Conservation (phyloP, 768 basidiomycete species). For the Hebeloma cylindrosporum region DNA sequence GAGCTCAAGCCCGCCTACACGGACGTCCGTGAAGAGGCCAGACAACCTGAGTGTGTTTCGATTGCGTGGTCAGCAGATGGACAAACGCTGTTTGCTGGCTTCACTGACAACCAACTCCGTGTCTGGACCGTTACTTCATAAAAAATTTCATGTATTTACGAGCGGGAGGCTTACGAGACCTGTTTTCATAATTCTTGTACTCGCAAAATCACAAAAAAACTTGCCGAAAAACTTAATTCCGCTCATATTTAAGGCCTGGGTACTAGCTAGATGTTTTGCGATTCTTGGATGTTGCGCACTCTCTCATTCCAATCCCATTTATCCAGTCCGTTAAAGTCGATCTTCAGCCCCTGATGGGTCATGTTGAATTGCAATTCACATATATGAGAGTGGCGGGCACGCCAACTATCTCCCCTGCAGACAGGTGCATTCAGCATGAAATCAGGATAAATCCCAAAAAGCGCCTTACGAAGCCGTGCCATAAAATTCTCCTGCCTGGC, state of each 20-base stretch:
- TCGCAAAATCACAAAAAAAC: slow-evolving; percentile 33
- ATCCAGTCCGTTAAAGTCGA: slow-evolving; percentile 77
- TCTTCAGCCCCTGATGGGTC: slow-evolving; percentile 56
- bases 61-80: slow-evolving; percentile 99
- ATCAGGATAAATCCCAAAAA: background rate
- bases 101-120: slow-evolving; percentile 92
- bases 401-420: slow-evolving; percentile 78
- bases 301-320: slow-evolving; percentile 69
- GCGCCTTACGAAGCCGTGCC: slow-evolving; percentile 72
- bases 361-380: slow-evolving; percentile 73
- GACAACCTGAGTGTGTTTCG: slow-evolving; percentile 91
- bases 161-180: slow-evolving; percentile 18
- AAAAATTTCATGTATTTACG: slow-evolving; percentile 31
- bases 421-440: background rate
- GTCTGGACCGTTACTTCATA: slow-evolving; percentile 84
- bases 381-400: slow-evolving; percentile 67
- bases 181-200: slow-evolving; percentile 26
- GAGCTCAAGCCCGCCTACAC: slow-evolving; percentile 96
- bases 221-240: slow-evolving; percentile 29
- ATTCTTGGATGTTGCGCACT: slow-evolving; percentile 62
- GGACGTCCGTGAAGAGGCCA: slow-evolving; percentile 66
- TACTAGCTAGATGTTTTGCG: slow-evolving; percentile 22
- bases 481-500: slow-evolving; percentile 59
- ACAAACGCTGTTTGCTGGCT: slow-evolving; percentile 95
- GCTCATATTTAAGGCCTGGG: slow-evolving; percentile 6